Percentiles rank a stretch among this genome's conserved stretches.
phyloP scores from a whole-genome alignment of 164 flowering plant species.

The Vitis rupestris region DNA sequence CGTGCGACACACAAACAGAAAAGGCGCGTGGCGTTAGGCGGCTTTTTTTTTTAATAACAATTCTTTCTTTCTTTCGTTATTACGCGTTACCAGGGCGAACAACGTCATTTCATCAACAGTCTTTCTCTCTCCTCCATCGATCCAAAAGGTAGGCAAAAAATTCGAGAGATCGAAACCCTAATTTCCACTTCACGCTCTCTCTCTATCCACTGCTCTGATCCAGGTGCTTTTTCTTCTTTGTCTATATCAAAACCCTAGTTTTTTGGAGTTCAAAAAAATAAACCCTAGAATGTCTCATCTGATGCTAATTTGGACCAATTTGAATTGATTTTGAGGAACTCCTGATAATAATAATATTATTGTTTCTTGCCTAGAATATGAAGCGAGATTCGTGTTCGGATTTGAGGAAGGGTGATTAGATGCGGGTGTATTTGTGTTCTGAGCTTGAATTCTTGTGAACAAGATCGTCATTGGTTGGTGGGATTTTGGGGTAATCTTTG shows the following conservation, averaged over 20 bases:
- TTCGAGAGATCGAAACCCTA: constrained; percentile 11
- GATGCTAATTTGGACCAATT: background rate
- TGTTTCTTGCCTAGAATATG: background rate
- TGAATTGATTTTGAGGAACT: background rate
- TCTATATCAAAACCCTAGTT: constrained; percentile 15
- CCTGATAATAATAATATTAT: background rate
- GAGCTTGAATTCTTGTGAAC: background rate
- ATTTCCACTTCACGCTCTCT: background rate
- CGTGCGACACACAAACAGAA: too few relatives aligned
- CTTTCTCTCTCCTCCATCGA: constrained; percentile 11
- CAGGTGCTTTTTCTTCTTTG: background rate
- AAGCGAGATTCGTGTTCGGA: constrained; percentile 2
- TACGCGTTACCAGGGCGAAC: too few relatives aligned
- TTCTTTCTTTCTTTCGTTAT: too few relatives aligned
- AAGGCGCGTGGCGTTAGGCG: too few relatives aligned
- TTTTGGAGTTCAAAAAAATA: background rate
- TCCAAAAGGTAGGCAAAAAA: background rate
- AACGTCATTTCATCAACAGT: background rate
- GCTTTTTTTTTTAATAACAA: too few relatives aligned
- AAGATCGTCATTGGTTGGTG: background rate
- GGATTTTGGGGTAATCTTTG: background rate
- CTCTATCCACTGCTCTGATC: background rate
- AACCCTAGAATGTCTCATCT: constrained; percentile 11
- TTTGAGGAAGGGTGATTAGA: background rate
- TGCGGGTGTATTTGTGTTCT: background rate